Conservation (phyloP, 192 early-diverging fungal species). For the Globomyces pollinis-pini region DNA sequence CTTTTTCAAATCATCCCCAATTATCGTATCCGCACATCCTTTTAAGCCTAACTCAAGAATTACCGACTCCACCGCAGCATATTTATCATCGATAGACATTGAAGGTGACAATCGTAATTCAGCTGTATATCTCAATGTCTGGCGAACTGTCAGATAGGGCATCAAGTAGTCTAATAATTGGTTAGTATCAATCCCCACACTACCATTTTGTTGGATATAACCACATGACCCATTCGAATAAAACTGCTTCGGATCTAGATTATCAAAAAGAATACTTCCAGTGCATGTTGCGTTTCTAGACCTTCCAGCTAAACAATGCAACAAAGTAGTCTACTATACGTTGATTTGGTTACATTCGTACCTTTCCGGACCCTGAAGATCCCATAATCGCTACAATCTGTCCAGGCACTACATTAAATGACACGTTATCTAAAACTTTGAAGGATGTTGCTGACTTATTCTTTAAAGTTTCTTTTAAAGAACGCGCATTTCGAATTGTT, state of each 20-base stretch:
- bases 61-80: slow-evolving; percentile 32
- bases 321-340: slow-evolving; percentile 36
- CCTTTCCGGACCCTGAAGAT: too few relatives aligned
- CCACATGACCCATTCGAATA: slow-evolving; percentile 18
- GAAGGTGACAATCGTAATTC: slow-evolving; percentile 48
- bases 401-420: slow-evolving; percentile 62
- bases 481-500: too few relatives aligned
- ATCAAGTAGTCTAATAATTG: slow-evolving; percentile 49
- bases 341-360: too few relatives aligned
- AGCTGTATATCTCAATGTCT: slow-evolving; percentile 65
- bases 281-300: slow-evolving; percentile 45
- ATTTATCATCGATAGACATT: slow-evolving; percentile 14
- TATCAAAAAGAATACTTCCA: slow-evolving; percentile 73
- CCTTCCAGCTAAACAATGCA: slow-evolving; percentile 53
- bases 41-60: slow-evolving; percentile 34
- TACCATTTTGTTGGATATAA: slow-evolving; percentile 39
- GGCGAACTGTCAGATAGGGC: slow-evolving; percentile 43
- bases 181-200: too few relatives aligned
- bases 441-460: too few relatives aligned
- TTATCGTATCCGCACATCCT: slow-evolving; percentile 36
- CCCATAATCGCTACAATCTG: slow-evolving; percentile 82
- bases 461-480: too few relatives aligned
- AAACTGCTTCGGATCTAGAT: slow-evolving; percentile 37
- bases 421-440: slow-evolving; percentile 52
- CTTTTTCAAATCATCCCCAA: slow-evolving; percentile 38